These are phyloP conservation scores for Arabidopsis suecica DNA, from an alignment of 345 rosid species.

Conservation along the genomic window DNA sequence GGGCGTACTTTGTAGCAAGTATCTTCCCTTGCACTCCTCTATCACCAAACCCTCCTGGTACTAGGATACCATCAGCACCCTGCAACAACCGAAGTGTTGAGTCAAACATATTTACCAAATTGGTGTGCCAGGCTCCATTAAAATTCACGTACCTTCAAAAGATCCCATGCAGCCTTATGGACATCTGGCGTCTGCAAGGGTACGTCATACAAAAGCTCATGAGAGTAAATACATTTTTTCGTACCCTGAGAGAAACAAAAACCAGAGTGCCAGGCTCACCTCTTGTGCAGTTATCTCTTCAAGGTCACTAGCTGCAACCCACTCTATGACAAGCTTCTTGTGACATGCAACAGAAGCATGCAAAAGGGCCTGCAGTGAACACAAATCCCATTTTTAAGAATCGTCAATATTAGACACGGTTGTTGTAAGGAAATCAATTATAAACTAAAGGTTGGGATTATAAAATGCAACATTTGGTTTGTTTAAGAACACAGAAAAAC, in stretches of 20 bases:
- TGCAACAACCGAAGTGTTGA: slow-evolving; percentile 39
- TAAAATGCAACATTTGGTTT: slow-evolving; percentile 9
- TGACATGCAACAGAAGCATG: slow-evolving; percentile 85
- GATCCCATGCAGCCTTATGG: slow-evolving; percentile 70
- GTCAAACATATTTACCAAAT: slow-evolving; percentile 5
- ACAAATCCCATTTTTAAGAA: slow-evolving; percentile 27
- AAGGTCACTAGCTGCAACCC: slow-evolving; percentile 89
- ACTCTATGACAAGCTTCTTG: slow-evolving; percentile 67
- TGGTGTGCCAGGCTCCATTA: slow-evolving; percentile 5
- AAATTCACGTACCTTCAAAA: slow-evolving; percentile 57
- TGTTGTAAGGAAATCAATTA: neutral
- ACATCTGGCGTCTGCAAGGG: slow-evolving; percentile 61
- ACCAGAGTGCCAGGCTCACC: slow-evolving; percentile 40
- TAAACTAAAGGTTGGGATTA: neutral
- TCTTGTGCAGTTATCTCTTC: slow-evolving; percentile 63
- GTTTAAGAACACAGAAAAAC: slow-evolving; percentile 15
- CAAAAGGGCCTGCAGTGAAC: slow-evolving; percentile 67
- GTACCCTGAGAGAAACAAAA: slow-evolving; percentile 25
- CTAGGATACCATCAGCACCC: slow-evolving; percentile 79
- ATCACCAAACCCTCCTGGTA: slow-evolving; percentile 93
- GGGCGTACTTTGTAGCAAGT: slow-evolving; percentile 80
- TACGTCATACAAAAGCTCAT: slow-evolving; percentile 12
- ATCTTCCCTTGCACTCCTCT: slow-evolving; percentile 89
- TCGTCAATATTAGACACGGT: neutral
- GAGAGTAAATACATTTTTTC: slow-evolving; percentile 17